phyloP scores from a whole-genome alignment of 1,284 basidiomycete genomes.

The Rugosomyces carneus region DNA sequence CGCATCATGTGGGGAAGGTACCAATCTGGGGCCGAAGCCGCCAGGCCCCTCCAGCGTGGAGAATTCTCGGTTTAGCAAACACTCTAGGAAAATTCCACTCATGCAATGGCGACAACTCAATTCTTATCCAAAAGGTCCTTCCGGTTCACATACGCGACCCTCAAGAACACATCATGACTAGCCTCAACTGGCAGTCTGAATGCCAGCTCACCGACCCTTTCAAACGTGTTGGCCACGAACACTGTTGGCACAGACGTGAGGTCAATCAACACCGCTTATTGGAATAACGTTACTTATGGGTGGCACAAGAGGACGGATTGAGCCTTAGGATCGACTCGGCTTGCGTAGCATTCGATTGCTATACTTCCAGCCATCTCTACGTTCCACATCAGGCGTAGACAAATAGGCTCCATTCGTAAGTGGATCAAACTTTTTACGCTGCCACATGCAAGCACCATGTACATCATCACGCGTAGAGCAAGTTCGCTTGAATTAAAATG shows the following conservation, averaged over 20 bases:
- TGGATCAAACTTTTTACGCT: not conserved
- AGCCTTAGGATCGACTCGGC: too few species aligned
- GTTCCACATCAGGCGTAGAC: too few species aligned
- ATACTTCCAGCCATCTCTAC: too few species aligned
- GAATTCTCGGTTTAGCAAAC: slow-evolving; percentile 8
- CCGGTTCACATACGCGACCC: not conserved
- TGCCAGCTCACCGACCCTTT: not conserved
- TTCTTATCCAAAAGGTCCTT: not conserved
- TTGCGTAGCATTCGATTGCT: not conserved
- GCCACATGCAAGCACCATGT: not conserved
- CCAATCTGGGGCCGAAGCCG: not conserved
- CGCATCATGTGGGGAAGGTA: slow-evolving; percentile 12
- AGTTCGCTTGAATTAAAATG: not conserved
- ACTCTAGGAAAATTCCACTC: too few species aligned
- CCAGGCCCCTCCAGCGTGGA: too few species aligned
- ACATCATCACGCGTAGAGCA: not conserved
- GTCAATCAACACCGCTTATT: not conserved
- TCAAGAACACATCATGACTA: not conserved
- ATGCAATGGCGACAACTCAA: not conserved
- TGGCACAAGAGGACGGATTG: not conserved
- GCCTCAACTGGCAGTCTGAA: not conserved
- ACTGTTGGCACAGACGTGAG: not conserved
- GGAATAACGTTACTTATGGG: not conserved
- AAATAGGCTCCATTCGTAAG: too few species aligned
- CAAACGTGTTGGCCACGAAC: not conserved